Evolutionary conservation across 1,284 basidiomycete species (phyloP).

Genomic region (Afroboletus lepidellus): DNA sequence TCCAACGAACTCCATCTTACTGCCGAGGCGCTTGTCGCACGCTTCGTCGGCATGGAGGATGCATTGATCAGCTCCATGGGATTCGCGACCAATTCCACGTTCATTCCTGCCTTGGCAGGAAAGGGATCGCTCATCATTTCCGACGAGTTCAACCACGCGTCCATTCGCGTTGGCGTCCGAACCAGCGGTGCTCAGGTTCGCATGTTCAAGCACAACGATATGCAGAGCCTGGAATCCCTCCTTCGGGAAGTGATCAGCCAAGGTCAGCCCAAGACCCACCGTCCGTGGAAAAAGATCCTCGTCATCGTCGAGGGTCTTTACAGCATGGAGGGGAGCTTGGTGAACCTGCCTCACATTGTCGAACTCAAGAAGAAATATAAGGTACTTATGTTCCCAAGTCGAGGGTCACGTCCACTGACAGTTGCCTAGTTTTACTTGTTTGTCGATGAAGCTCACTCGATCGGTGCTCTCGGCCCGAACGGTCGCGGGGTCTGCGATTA

Average conservation of each 20-base stretch:
- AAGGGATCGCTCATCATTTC: constrained; percentile 97
- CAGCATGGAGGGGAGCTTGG: constrained; percentile 96
- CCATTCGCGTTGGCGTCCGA: constrained; percentile 91
- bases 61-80: constrained; percentile 94
- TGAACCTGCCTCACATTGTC: constrained; percentile 81
- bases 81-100: constrained; percentile 96
- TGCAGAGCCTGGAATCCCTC: constrained; percentile 79
- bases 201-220: constrained; percentile 98
- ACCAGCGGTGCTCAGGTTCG: constrained; percentile 88
- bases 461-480: constrained; percentile 91
- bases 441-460: constrained; percentile 96
- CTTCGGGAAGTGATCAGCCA: constrained; percentile 93
- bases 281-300: constrained; percentile 99
- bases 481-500: constrained; percentile 97
- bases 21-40: constrained; percentile 85
- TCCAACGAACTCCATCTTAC: constrained; percentile 81
- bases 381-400: constrained; percentile 44
- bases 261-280: constrained; percentile 94
- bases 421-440: constrained; percentile 85
- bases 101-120: constrained; percentile 86
- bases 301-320: constrained; percentile 95
- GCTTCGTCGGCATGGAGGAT: constrained; percentile 89
- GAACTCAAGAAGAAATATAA: constrained; percentile 96
- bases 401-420: constrained; percentile 10
- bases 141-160: constrained; percentile 96